Evolutionary conservation across 257 asterid species (phyloP).

Genomic region (Euphrasia confusa): DNA sequence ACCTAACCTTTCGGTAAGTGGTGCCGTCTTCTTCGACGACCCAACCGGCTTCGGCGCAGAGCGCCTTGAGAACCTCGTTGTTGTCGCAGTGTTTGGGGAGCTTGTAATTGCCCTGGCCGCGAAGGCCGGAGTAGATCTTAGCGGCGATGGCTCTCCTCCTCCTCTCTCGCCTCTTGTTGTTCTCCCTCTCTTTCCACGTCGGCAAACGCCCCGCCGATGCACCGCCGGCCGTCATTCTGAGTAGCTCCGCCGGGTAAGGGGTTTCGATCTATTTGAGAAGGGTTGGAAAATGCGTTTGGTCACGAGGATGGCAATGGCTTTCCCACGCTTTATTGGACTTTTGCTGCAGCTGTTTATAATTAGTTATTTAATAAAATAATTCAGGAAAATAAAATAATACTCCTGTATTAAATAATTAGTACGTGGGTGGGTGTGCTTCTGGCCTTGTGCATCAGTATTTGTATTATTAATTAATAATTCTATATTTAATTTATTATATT

Average conservation of each 20-base stretch:
- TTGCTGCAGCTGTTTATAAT: not conserved
- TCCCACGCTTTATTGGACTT: slow-evolving; percentile 39
- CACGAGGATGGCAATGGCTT: slow-evolving; percentile 26
- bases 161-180: slow-evolving; percentile 65
- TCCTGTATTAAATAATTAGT: no score
- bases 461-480: no score
- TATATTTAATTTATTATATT: no score
- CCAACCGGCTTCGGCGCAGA: slow-evolving; percentile 67
- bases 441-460: no score
- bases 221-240: slow-evolving; percentile 29
- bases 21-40: slow-evolving; percentile 67
- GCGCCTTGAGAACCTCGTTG: slow-evolving; percentile 64
- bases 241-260: no score
- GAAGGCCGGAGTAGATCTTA: slow-evolving; percentile 54
- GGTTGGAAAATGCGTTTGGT: slow-evolving; percentile 11
- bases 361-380: not conserved
- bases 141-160: slow-evolving; percentile 67
- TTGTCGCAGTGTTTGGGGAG: slow-evolving; percentile 69
- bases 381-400: no score
- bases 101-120: slow-evolving; percentile 57
- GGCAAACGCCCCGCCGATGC: slow-evolving; percentile 39
- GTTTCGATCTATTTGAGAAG: not conserved
- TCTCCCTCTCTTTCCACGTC: slow-evolving; percentile 69
- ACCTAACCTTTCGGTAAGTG: slow-evolving; percentile 54
- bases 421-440: no score